Conservation (phyloP, 805 yeast species). For the Tetrapisispora arboricola region DNA sequence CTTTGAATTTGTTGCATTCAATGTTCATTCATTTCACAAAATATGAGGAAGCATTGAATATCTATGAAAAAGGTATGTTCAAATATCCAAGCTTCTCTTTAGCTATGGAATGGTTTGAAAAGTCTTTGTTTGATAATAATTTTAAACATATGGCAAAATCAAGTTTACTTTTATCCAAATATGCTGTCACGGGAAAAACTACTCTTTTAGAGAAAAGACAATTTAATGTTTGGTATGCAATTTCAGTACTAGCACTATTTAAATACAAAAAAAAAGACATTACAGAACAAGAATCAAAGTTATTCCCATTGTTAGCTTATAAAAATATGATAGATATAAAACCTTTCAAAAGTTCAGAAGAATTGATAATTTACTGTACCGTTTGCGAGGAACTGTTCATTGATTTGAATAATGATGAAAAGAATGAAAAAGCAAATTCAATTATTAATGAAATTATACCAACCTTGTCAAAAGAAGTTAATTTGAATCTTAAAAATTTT, state of each 20-base stretch:
- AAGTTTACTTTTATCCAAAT: constrained; percentile 32
- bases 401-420: constrained; percentile 12
- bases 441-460: constrained; percentile 30
- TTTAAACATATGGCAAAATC: constrained; percentile 45
- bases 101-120: constrained; percentile 47
- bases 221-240: constrained; percentile 45
- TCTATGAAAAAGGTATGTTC: constrained; percentile 49
- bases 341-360: constrained; percentile 54
- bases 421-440: constrained; percentile 24
- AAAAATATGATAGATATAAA: constrained; percentile 42
- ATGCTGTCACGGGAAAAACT: constrained; percentile 4
- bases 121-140: constrained; percentile 39
- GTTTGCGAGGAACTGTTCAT: constrained; percentile 33
- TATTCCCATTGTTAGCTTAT: constrained; percentile 53
- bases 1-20: constrained; percentile 39
- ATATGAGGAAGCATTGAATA: constrained; percentile 34
- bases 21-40: constrained; percentile 35
- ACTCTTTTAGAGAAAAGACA: constrained; percentile 14
- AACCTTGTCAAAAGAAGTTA: constrained; percentile 29
- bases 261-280: constrained; percentile 31
- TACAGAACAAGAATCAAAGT: constrained; percentile 35
- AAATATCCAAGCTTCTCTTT: constrained; percentile 43
- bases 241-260: constrained; percentile 34
- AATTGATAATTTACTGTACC: constrained; percentile 47
- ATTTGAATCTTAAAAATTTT: constrained; percentile 54